A percentile compares a stretch with the other conserved stretches of the same genome.
Evolutionary conservation across 1,284 basidiomycete species (phyloP).

Genomic region (Ganoderma boninense): DNA sequence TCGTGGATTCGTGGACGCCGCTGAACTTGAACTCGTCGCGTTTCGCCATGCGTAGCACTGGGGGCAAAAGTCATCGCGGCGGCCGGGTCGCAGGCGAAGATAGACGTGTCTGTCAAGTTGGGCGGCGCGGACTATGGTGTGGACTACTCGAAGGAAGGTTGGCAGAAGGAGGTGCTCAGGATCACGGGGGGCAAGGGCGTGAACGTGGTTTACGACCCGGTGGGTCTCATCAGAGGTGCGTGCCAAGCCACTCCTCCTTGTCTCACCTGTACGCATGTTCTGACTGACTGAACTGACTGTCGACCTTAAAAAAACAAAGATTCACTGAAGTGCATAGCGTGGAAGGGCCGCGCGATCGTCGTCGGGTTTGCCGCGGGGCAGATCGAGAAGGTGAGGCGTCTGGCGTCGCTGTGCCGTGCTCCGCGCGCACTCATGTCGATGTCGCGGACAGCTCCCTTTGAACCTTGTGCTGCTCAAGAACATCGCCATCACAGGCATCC

Average conservation of each 20-base stretch:
- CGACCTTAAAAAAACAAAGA: constrained; percentile 48
- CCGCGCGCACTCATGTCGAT: neutral
- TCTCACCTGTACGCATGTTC: too few relatives aligned
- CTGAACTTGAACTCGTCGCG: too few relatives aligned
- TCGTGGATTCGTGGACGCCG: too few relatives aligned
- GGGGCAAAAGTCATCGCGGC: constrained; percentile 86
- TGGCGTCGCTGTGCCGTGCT: neutral
- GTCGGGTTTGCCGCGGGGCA: constrained; percentile 91
- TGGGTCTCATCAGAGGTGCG: constrained; percentile 77
- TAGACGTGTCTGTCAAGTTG: constrained; percentile 71
- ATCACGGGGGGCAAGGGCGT: constrained; percentile 86
- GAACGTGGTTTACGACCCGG: constrained; percentile 91
- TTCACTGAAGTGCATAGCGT: constrained; percentile 90
- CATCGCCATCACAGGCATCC: constrained; percentile 81
- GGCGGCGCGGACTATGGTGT: constrained; percentile 78
- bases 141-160: constrained; percentile 71
- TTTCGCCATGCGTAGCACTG: constrained; percentile 52
- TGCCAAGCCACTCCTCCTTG: neutral
- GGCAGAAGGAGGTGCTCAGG: constrained; percentile 80
- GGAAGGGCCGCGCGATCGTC: constrained; percentile 92
- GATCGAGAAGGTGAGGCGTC: constrained; percentile 83
- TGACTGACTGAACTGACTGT: too few relatives aligned
- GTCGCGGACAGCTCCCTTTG: constrained; percentile 70
- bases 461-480: constrained; percentile 93
- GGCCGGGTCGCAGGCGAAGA: constrained; percentile 73